Evolutionary conservation across 768 basidiomycete species (phyloP).

Genomic region (Hirschioporus abietinus): DNA sequence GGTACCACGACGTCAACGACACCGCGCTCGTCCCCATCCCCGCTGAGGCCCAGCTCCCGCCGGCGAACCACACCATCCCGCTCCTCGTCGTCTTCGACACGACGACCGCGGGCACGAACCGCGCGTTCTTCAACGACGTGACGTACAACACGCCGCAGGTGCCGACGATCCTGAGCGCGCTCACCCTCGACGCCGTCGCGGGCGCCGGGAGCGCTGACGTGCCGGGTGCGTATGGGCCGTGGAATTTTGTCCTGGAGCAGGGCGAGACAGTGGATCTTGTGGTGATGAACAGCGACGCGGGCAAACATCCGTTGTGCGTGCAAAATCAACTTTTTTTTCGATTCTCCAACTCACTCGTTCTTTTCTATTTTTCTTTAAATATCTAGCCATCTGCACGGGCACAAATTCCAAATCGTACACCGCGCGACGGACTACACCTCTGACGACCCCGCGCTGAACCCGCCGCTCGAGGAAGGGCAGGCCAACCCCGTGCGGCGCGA

Average conservation of each 20-base stretch:
- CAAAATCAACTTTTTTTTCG: conserved; percentile 2
- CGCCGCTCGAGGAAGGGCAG: conserved; percentile 71
- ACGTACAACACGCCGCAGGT: conserved; percentile 67
- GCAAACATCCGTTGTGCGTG: conserved; percentile 80
- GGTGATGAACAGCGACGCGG: conserved; percentile 63
- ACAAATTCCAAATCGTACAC: conserved; percentile 77
- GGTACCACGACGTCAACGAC: conserved; percentile 63
- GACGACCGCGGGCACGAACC: conserved; percentile 81
- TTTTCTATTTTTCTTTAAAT: conserved; percentile 7
- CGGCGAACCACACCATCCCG: conserved; percentile 52
- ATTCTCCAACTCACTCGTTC: conserved; percentile 5
- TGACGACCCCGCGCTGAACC: conserved; percentile 72
- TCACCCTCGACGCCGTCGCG: conserved; percentile 56
- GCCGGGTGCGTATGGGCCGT: conserved; percentile 71
- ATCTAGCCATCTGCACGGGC: conserved; percentile 83
- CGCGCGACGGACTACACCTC: conserved; percentile 67
- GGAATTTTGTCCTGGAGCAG: conserved; percentile 70
- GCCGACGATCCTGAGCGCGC: conserved; percentile 68
- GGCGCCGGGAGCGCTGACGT: conserved; percentile 47
- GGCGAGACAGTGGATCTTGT: conserved; percentile 75
- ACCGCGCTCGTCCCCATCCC: conserved; percentile 59
- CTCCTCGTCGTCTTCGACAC: conserved; percentile 79
- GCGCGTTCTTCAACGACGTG: conserved; percentile 66
- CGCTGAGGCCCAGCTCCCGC: conserved; percentile 39
- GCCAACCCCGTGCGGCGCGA: conserved; percentile 91